A percentile compares a stretch with the other conserved stretches of the same genome.
phyloP scores from a whole-genome alignment of 2,329 filamentous ascomycete species.

The Aspergillus costaricaensis region DNA sequence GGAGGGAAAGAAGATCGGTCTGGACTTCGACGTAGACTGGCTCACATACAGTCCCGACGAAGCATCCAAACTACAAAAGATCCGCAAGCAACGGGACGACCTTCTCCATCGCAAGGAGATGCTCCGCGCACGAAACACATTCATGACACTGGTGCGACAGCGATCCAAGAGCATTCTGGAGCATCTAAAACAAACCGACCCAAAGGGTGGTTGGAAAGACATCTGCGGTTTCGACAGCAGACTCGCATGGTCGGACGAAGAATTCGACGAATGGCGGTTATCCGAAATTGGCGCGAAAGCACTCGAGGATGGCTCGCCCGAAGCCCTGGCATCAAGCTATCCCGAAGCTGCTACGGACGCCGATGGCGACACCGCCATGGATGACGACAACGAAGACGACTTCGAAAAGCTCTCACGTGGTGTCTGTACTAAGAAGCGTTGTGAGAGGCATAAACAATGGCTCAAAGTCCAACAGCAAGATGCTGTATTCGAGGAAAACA shows the following conservation, averaged over 20 bases:
- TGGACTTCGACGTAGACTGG: constrained; percentile 32
- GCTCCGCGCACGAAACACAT: constrained; percentile 44
- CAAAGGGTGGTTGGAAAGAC: constrained; percentile 50
- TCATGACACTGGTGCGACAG: constrained; percentile 46
- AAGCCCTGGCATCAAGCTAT: constrained; percentile 32
- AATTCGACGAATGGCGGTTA: constrained; percentile 50
- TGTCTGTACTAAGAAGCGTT: constrained; percentile 51
- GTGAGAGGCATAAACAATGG: constrained; percentile 52
- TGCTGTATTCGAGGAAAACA: constrained; percentile 45
- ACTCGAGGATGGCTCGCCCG: constrained; percentile 41
- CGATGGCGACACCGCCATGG: constrained; percentile 40
- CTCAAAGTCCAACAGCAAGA: constrained; percentile 50
- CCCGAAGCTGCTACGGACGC: constrained; percentile 26
- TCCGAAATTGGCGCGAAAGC: constrained; percentile 41
- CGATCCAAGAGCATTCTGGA: constrained; percentile 47
- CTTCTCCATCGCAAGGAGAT: constrained; percentile 42
- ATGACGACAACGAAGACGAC: constrained; percentile 30
- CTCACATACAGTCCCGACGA: constrained; percentile 43
- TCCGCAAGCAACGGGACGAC: constrained; percentile 37
- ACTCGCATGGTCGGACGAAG: constrained; percentile 51
- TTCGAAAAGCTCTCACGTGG: constrained; percentile 41
- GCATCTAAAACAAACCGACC: constrained; percentile 46
- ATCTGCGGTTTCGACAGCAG: constrained; percentile 52
- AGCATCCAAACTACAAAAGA: constrained; percentile 40
- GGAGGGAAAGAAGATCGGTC: constrained; percentile 29